A percentile compares a stretch with the other conserved stretches of the same genome.
Conservation (phyloP, 2,329 filamentous ascomycete species). For the Lasiodiplodia sp. region DNA sequence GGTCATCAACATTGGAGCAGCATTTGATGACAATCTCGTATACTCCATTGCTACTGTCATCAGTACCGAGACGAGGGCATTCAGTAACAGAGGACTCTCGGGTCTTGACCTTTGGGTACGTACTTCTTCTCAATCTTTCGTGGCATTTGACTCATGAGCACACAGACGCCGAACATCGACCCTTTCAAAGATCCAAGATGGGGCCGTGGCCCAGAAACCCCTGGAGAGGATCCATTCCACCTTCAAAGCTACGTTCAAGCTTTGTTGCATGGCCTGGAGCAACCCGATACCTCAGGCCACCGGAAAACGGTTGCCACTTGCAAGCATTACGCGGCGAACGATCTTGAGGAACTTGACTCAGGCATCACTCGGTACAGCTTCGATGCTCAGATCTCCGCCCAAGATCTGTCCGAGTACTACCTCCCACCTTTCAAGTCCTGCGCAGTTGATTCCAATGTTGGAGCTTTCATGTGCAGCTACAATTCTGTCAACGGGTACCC, state of each 20-base stretch:
- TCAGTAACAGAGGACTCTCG: slow-evolving; percentile 65
- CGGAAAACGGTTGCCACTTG: slow-evolving; percentile 54
- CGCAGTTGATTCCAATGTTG: slow-evolving; percentile 53
- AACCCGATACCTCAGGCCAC: slow-evolving; percentile 40
- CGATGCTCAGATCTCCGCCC: slow-evolving; percentile 63
- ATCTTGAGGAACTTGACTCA: slow-evolving; percentile 32
- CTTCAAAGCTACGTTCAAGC: slow-evolving; percentile 60
- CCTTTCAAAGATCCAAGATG: slow-evolving; percentile 69
- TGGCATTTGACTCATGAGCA: not conserved
- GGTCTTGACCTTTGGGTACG: slow-evolving; percentile 61
- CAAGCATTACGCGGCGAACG: slow-evolving; percentile 53
- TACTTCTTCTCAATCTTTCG: fast-evolving
- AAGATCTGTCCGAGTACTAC: slow-evolving; percentile 74
- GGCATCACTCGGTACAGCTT: slow-evolving; percentile 54
- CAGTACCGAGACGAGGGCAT: slow-evolving; percentile 69
- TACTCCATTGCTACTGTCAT: slow-evolving; percentile 63
- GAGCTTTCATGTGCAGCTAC: slow-evolving; percentile 63
- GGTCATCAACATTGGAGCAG: slow-evolving; percentile 67
- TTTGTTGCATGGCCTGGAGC: slow-evolving; percentile 62
- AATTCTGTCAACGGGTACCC: slow-evolving; percentile 72
- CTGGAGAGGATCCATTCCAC: slow-evolving; percentile 63
- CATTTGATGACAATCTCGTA: slow-evolving; percentile 70
- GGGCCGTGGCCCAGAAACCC: slow-evolving; percentile 66
- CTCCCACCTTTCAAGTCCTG: slow-evolving; percentile 68
- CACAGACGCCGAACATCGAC: slow-evolving; percentile 69